Evolutionary conservation across 176 grass and related monocot species (phyloP), one percentile per base, ranked within the genome.

Genomic region (Aegilops tauschii): DNA sequence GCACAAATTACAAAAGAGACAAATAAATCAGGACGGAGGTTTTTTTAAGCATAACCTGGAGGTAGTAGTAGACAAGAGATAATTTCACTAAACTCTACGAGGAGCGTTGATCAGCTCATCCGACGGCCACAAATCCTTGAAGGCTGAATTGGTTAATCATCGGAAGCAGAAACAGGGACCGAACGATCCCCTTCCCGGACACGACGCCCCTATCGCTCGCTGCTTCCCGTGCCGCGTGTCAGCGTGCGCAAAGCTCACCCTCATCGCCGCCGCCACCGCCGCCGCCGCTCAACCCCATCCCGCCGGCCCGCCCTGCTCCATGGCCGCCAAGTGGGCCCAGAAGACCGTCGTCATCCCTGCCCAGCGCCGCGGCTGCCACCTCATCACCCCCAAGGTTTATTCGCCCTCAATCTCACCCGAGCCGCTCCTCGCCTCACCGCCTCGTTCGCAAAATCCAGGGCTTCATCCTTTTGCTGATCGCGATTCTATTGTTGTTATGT

Each of bases 241-340:
- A 50, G 34, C 77, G 1, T 67, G 40, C 12, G 21, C 35, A 37
- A 12, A 63, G 66, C 81, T 86, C 56, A 27, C 9, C 17, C 6
- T 28, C 37, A 50, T 13, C 39, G 18, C 73, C 89, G 42, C 79
- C 50, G 18, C 73, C 89, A 27, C 79, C 50, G 78, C 61, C 63
- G n/a, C 18, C 61, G 68, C 34, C 73, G 79, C 59, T 21, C 76
- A 9, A 18, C 58, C 37, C n/a, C 16, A 23, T 63, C 86, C 39
- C 62, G 52, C 74, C 6, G 34, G 72, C 20, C 30, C 5, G 5
- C 40, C 80, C 18, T 14, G 49, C 61, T 37, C 93, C 29, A 98
- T 98, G 96, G 93, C 93, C 49, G 90, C 93, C 77, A 98, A 96
- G 82, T 98, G 96, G 96, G 90, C 92, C 62, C 96, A 98, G 90